Conservation (phyloP, 2,329 filamentous ascomycete genomes). For the Calonectria pseudoreteaudii region DNA sequence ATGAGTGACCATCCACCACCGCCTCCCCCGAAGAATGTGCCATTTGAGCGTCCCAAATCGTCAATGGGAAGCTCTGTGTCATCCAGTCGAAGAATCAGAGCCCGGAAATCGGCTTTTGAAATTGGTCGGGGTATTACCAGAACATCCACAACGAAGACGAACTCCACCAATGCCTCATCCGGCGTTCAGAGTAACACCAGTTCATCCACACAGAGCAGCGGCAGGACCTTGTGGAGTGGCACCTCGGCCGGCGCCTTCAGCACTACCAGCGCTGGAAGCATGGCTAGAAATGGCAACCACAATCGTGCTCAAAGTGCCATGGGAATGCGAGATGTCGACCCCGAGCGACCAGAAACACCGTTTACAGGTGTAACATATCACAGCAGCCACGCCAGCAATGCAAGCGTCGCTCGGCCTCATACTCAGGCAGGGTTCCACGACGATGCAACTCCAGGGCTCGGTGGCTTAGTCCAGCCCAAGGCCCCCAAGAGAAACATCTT, state of each 20-base stretch:
- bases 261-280: conserved; percentile 93
- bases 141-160: conserved; percentile 91
- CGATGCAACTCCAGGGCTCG: conserved; percentile 77
- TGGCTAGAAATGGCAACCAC: conserved; percentile 82
- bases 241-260: conserved; percentile 91
- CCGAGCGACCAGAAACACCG: conserved; percentile 69
- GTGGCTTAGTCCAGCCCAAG: conserved; percentile 82
- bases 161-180: conserved; percentile 80
- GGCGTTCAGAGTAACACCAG: conserved; percentile 79
- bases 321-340: conserved; percentile 68
- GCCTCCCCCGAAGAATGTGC: conserved; percentile 65
- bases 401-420: conserved; percentile 63
- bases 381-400: conserved; percentile 80
- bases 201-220: conserved; percentile 81
- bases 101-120: conserved; percentile 84
- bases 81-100: conserved; percentile 62
- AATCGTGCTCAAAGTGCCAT: conserved; percentile 73
- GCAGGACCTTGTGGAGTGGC: conserved; percentile 93
- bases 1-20: conserved; percentile 66
- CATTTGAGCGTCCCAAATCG: conserved; percentile 68
- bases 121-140: conserved; percentile 78
- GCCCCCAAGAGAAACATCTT: conserved; percentile 90
- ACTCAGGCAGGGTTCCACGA: conserved; percentile 76
- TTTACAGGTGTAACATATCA: conserved; percentile 90
- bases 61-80: conserved; percentile 60